Percentiles rank a stretch among this genome's conserved stretches.
Conservation (phyloP, 108 stramenopile species). For the Nitzschia sp. region DNA sequence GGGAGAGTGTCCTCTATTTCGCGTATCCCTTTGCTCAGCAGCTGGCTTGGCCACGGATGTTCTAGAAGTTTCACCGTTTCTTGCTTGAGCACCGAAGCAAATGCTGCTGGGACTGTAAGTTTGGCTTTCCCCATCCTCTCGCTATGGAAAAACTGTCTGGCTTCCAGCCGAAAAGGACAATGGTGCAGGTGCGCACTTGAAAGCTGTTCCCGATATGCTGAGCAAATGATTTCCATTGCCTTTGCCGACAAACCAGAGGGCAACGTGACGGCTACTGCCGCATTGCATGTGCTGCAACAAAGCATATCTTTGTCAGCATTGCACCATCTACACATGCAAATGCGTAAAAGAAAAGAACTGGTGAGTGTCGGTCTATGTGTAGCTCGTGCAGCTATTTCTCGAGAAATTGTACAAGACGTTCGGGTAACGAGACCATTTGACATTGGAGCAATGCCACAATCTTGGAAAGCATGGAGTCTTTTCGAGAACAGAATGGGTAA, state of each 20-base stretch:
- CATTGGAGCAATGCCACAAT: not conserved
- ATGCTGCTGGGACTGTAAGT: slow-evolving; percentile 8
- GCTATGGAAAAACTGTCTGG: not conserved
- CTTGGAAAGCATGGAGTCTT: too few relatives aligned
- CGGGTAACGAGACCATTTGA: slow-evolving; percentile 2
- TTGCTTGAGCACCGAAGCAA: slow-evolving; percentile 11
- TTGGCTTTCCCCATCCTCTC: not conserved
- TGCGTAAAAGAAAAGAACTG: not conserved
- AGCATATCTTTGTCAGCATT: slow-evolving; percentile 57
- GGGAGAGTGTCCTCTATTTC: not conserved
- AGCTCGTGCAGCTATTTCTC: slow-evolving; percentile 52
- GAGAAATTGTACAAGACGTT: slow-evolving; percentile 21
- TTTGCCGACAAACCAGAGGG: slow-evolving; percentile 33
- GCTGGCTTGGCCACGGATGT: slow-evolving; percentile 5
- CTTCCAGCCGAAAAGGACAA: slow-evolving; percentile 30
- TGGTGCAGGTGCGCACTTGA: slow-evolving; percentile 17
- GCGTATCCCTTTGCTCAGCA: not conserved
- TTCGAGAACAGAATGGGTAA: too few relatives aligned
- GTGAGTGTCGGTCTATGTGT: slow-evolving; percentile 59
- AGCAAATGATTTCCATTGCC: slow-evolving; percentile 24
- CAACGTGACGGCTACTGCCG: slow-evolving; percentile 44
- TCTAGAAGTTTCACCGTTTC: slow-evolving; percentile 20
- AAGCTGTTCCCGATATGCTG: slow-evolving; percentile 24
- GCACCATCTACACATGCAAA: slow-evolving; percentile 45
- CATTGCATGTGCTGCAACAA: slow-evolving; percentile 44